Percentiles rank a stretch among this genome's conserved stretches.
Evolutionary conservation across 2,329 filamentous ascomycete genomes (phyloP).

Genomic region (Cercospora beticola): DNA sequence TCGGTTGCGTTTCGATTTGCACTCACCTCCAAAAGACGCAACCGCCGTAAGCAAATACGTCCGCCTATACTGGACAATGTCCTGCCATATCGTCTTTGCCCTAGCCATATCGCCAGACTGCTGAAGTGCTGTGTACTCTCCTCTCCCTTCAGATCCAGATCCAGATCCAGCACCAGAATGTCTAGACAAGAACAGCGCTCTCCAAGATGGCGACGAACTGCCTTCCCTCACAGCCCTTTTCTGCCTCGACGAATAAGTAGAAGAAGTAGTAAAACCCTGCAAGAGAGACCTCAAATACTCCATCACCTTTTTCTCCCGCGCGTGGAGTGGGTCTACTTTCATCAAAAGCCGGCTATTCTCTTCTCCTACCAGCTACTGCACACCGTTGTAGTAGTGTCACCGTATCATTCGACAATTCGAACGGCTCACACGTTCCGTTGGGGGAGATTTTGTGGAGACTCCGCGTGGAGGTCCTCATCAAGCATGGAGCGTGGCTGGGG

Average conservation of each 20-base stretch:
- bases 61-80: constrained; percentile 43
- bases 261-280: background rate
- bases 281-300: constrained; percentile 8
- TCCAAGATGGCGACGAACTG: background rate
- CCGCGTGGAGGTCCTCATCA: background rate
- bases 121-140: constrained; percentile 8
- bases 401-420: constrained; percentile 1
- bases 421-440: background rate
- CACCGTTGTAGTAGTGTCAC: background rate
- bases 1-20: background rate
- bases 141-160: background rate
- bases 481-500: background rate
- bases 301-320: background rate
- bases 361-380: background rate
- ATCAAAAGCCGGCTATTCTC: background rate
- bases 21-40: constrained; percentile 43
- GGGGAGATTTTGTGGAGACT: constrained; percentile 6
- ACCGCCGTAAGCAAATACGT: constrained; percentile 45
- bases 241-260: background rate
- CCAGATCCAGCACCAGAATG: background rate
- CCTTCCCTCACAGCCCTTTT: background rate
- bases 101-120: constrained; percentile 8
- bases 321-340: background rate
- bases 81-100: constrained; percentile 38
- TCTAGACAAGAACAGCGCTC: background rate